These are phyloP conservation scores for Erucastrum elatum DNA, from an alignment of 345 rosid genomes.

Conservation along the genomic window DNA sequence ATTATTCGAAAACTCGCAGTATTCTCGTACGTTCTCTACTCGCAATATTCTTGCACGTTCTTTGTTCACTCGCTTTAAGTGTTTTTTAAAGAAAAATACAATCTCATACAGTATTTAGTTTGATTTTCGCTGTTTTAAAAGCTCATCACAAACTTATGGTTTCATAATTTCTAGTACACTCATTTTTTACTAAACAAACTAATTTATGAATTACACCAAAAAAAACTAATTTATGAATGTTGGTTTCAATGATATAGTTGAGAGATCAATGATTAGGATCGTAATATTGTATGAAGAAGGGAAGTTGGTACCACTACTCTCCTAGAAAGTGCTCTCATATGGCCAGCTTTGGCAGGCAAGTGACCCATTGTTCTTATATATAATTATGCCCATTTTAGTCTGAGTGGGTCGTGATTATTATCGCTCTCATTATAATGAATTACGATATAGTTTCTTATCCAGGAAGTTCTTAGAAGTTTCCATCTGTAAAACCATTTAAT, in stretches of 20 bases:
- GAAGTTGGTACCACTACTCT: constrained; percentile 38
- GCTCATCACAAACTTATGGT: neutral
- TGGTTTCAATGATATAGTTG: constrained; percentile 15
- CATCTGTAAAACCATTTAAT: neutral
- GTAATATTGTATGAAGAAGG: constrained; percentile 23
- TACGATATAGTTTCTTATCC: neutral
- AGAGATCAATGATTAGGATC: constrained; percentile 33
- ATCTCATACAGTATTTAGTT: too few species aligned
- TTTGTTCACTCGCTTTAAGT: too few species aligned
- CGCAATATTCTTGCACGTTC: too few species aligned
- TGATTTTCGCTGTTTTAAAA: neutral
- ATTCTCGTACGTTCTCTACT: too few species aligned
- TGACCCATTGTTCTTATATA: constrained; percentile 14
- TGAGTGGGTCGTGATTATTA: constrained; percentile 10
- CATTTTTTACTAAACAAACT: neutral
- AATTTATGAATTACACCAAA: neutral
- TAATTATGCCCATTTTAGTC: neutral
- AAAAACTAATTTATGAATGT: neutral
- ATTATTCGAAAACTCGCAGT: too few species aligned
- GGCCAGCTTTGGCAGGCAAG: constrained; percentile 35
- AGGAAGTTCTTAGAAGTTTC: constrained; percentile 13
- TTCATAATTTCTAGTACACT: neutral
- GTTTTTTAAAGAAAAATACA: too few species aligned
- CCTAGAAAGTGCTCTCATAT: constrained; percentile 28
- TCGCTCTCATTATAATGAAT: neutral